Percentiles rank a stretch among this genome's conserved stretches.
phyloP scores from a whole-genome alignment of 2,329 filamentous ascomycete genomes.

The Colletotrichum sp. region DNA sequence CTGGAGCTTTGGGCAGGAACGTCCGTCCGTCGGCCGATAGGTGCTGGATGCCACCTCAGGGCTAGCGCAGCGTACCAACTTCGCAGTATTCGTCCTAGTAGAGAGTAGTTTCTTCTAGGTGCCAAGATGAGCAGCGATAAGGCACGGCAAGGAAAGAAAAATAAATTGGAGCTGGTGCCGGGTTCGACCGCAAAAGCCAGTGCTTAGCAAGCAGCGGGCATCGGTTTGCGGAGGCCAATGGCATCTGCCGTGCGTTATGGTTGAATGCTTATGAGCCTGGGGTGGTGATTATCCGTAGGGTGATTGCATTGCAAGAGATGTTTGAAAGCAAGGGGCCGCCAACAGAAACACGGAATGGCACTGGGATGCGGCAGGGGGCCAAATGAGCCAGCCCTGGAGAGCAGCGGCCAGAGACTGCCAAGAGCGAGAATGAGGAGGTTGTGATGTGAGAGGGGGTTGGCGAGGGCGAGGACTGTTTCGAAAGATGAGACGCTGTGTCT shows the following conservation, averaged over 20 bases:
- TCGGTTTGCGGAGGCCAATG: background rate
- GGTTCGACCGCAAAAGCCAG: background rate
- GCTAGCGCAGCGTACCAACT: background rate
- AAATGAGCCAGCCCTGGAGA: background rate
- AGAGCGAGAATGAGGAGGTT: background rate
- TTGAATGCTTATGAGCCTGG: background rate
- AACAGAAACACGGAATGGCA: conserved; percentile 4
- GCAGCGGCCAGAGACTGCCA: background rate
- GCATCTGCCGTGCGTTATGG: background rate
- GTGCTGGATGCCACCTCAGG: background rate
- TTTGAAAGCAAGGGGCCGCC: background rate
- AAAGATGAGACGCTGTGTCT: conserved; percentile 9
- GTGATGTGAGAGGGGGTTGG: background rate
- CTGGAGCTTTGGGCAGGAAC: conserved; percentile 5
- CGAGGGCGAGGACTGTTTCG: background rate
- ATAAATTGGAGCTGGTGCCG: background rate
- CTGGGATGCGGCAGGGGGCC: conserved; percentile 3
- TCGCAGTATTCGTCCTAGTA: background rate
- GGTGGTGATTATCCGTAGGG: background rate
- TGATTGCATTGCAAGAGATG: background rate
- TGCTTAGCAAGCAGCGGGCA: background rate
- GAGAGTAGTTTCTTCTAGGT: background rate
- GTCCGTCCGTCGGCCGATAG: conserved; percentile 1
- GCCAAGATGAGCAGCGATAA: background rate
- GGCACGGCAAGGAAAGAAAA: background rate